Evolutionary conservation across 2,329 filamentous ascomycete species (phyloP).

Genomic region (Monosporascus sp.): DNA sequence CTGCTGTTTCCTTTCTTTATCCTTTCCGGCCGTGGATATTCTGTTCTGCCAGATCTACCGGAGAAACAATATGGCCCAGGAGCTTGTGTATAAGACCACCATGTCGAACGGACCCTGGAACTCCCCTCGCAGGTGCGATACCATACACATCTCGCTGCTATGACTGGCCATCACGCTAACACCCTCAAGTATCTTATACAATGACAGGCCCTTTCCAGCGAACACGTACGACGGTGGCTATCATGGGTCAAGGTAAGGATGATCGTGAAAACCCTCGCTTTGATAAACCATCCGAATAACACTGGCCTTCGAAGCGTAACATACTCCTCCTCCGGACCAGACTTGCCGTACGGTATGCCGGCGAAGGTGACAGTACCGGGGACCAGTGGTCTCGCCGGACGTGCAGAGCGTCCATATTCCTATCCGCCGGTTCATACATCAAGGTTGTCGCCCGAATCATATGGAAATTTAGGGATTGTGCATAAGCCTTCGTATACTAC

Average conservation of each 20-base stretch:
- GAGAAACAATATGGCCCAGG: slow-evolving; percentile 22
- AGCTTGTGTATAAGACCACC: slow-evolving; percentile 41
- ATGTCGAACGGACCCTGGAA: slow-evolving; percentile 45
- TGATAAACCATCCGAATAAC: slow-evolving; percentile 27
- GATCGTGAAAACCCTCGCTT: slow-evolving; percentile 11
- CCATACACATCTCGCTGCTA: slow-evolving; percentile 13
- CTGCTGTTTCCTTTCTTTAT: slow-evolving; percentile 9
- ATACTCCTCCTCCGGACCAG: slow-evolving; percentile 32
- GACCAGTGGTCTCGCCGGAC: slow-evolving; percentile 31
- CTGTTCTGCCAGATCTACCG: slow-evolving; percentile 9
- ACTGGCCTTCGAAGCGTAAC: slow-evolving; percentile 35
- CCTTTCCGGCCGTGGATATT: slow-evolving; percentile 10
- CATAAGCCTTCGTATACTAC: slow-evolving; percentile 34
- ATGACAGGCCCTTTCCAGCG: slow-evolving; percentile 22
- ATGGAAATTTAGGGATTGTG: slow-evolving; percentile 23
- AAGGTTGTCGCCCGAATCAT: slow-evolving; percentile 35
- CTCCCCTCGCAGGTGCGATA: slow-evolving; percentile 47
- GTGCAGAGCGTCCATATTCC: slow-evolving; percentile 34
- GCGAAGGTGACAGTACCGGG: slow-evolving; percentile 26
- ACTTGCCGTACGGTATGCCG: slow-evolving; percentile 28
- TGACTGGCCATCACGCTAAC: slow-evolving; percentile 20
- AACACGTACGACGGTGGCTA: slow-evolving; percentile 21
- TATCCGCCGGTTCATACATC: slow-evolving; percentile 35
- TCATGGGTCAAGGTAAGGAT: slow-evolving; percentile 27
- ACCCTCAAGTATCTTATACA: slow-evolving; percentile 23